phyloP scores from a whole-genome alignment of 2,329 filamentous ascomycete species.

The Hysterium pulicare region DNA sequence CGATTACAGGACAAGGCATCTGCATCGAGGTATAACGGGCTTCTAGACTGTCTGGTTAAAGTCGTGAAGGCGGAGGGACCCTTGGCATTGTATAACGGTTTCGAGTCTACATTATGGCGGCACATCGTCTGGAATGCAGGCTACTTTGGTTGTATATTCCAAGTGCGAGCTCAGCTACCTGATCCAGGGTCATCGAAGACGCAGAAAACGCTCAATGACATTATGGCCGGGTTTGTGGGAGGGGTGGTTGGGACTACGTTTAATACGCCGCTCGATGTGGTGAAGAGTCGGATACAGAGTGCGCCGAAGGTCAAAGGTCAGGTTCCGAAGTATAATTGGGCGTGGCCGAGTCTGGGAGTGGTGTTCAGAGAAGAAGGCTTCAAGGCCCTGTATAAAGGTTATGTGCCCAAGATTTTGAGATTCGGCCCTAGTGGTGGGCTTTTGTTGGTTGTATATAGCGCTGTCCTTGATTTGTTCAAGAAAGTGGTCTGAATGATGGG shows the following conservation, averaged over 20 bases:
- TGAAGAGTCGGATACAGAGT: conserved; percentile 98
- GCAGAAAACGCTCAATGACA: conserved; percentile 75
- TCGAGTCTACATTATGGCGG: conserved; percentile 95
- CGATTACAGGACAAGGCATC: conserved; percentile 93
- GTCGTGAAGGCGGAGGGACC: conserved; percentile 79
- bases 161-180: conserved; percentile 82
- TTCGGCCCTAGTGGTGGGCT: conserved; percentile 70
- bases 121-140: conserved; percentile 92
- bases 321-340: conserved; percentile 97
- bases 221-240: conserved; percentile 81
- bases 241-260: conserved; percentile 87
- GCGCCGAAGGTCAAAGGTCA: conserved; percentile 76
- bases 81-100: conserved; percentile 89
- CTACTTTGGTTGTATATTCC: conserved; percentile 98
- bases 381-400: conserved; percentile 91
- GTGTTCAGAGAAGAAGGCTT: conserved; percentile 94
- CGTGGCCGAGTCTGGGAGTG: conserved; percentile 79
- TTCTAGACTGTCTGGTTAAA: conserved; percentile 76
- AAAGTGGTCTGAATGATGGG: conserved; percentile 51
- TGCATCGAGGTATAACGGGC: conserved; percentile 79
- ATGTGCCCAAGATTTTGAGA: conserved; percentile 88
- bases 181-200: conserved; percentile 73
- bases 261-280: conserved; percentile 95
- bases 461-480: conserved; percentile 89
- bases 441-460: conserved; percentile 80